These are phyloP conservation scores for Aethionema arabicum DNA, from an alignment of 345 rosid species.

Conservation along the genomic window DNA sequence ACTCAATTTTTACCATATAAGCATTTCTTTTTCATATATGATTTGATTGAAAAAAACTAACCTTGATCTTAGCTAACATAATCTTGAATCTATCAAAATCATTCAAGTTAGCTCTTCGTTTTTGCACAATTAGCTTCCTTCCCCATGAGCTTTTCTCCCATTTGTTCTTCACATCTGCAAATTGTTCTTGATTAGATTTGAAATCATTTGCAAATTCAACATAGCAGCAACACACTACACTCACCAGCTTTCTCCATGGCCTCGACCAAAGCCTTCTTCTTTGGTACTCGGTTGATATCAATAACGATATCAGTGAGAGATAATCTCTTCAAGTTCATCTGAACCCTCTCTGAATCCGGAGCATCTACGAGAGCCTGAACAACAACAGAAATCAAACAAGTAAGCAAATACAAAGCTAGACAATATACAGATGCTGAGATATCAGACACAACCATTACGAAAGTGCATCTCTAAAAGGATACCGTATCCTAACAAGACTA, in stretches of 20 bases:
- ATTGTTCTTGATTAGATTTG: background rate
- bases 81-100: conserved; percentile 84
- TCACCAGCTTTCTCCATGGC: conserved; percentile 95
- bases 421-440: no score
- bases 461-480: no score
- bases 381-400: background rate
- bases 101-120: conserved; percentile 64
- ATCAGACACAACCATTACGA: no score
- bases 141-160: conserved; percentile 92
- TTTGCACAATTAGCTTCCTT: conserved; percentile 72
- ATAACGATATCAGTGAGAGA: conserved; percentile 82
- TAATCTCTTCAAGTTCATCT: conserved; percentile 92
- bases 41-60: conserved; percentile 8
- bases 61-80: conserved; percentile 84
- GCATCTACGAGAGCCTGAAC: conserved; percentile 90
- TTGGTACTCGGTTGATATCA: conserved; percentile 73
- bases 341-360: conserved; percentile 88
- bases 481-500: no score
- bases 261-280: conserved; percentile 79
- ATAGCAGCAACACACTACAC: conserved; percentile 14
- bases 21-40: background rate
- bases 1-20: background rate
- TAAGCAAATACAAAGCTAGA: no score
- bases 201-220: background rate
- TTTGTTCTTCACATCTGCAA: conserved; percentile 68